phyloP scores from a whole-genome alignment of 176 grass and related monocot species.

The Oryza nivara region DNA sequence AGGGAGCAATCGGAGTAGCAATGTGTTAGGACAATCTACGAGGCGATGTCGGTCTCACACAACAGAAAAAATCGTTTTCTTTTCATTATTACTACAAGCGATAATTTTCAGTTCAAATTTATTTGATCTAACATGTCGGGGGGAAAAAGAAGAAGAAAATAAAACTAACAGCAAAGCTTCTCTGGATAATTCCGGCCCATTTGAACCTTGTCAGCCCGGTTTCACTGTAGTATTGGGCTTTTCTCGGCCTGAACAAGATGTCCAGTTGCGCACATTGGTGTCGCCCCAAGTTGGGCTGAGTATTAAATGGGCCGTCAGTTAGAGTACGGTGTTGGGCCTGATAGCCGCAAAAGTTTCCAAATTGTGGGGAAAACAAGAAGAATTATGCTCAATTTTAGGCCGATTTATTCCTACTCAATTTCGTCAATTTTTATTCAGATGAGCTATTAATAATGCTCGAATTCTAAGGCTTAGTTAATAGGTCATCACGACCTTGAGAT shows the following conservation, averaged over 20 bases:
- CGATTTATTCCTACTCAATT: slow-evolving; percentile 24
- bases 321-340: too few relatives aligned
- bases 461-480: background rate
- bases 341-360: too few relatives aligned
- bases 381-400: too few relatives aligned
- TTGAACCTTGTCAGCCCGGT: too few relatives aligned
- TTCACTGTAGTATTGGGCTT: background rate
- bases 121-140: background rate
- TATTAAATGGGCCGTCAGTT: background rate
- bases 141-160: too few relatives aligned
- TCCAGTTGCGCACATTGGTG: background rate
- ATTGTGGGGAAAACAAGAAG: too few relatives aligned
- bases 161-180: background rate
- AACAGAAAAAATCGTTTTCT: background rate
- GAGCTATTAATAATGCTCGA: background rate
- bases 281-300: background rate
- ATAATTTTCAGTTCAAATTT: background rate
- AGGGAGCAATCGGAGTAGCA: too few relatives aligned
- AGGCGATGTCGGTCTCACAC: background rate
- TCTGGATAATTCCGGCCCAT: background rate
- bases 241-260: too few relatives aligned
- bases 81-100: background rate
- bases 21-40: background rate
- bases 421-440: background rate
- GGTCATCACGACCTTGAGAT: slow-evolving; percentile 55